Percentiles rank a stretch among this genome's conserved stretches.
Evolutionary conservation across 345 rosid species (phyloP).

Genomic region (Bretschneidera sinensis): DNA sequence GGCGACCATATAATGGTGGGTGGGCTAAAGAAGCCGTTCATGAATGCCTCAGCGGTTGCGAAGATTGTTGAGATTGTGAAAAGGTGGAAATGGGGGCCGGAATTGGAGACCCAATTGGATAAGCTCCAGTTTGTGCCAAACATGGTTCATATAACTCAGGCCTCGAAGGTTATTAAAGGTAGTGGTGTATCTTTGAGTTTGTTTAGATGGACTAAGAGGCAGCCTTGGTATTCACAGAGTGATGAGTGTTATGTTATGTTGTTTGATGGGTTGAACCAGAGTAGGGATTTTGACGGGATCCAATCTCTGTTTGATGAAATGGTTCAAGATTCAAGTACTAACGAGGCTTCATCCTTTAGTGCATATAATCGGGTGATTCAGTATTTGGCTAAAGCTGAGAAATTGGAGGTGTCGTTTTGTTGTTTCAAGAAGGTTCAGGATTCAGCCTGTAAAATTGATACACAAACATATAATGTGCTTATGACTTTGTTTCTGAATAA

Average conservation of each 20-base stretch:
- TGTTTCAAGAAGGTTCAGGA: conserved; percentile 89
- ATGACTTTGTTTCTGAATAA: conserved; percentile 75
- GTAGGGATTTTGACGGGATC: conserved; percentile 64
- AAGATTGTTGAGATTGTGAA: conserved; percentile 87
- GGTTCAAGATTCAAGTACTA: conserved; percentile 51
- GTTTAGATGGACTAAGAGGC: conserved; percentile 91
- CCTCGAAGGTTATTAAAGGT: conserved; percentile 63
- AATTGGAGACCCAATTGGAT: conserved; percentile 78
- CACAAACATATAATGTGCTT: conserved; percentile 66
- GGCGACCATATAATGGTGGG: conserved; percentile 91
- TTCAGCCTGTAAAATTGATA: conserved; percentile 56
- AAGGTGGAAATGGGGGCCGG: conserved; percentile 99
- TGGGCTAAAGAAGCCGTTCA: conserved; percentile 67
- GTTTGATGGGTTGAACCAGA: conserved; percentile 72
- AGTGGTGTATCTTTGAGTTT: conserved; percentile 65
- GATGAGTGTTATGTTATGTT: conserved; percentile 65
- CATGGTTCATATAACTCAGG: conserved; percentile 72
- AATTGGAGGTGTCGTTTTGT: conserved; percentile 76
- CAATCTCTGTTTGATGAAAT: conserved; percentile 75
- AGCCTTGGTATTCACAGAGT: conserved; percentile 63
- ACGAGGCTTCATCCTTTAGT: conserved; percentile 29
- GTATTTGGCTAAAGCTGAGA: conserved; percentile 85
- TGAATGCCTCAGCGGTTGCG: conserved; percentile 75
- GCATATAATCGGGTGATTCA: conserved; percentile 84
- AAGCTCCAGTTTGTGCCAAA: conserved; percentile 80